A percentile compares a stretch with the other conserved stretches of the same genome.
Evolutionary conservation across 768 basidiomycete species (phyloP).

Genomic region (Panaeolus papilionaceus): DNA sequence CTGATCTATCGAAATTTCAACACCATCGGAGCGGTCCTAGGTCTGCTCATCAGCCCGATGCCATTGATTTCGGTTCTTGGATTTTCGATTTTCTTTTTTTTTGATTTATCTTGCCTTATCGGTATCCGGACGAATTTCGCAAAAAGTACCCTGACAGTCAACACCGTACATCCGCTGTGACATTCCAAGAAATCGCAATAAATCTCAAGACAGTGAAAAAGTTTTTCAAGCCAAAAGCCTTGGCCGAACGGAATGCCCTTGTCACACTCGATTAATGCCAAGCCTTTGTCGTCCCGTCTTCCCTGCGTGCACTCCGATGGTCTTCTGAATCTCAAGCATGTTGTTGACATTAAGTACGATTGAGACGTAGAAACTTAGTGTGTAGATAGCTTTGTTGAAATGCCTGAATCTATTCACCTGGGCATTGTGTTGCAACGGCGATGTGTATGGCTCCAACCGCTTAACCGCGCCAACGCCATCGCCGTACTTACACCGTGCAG

Average conservation of each 20-base stretch:
- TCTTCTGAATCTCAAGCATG: too few relatives aligned
- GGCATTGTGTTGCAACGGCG: too few relatives aligned
- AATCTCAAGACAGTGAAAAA: not conserved
- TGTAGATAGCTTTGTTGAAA: too few relatives aligned
- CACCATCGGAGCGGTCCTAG: not conserved
- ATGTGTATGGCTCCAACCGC: not conserved
- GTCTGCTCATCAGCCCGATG: too few relatives aligned
- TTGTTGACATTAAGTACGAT: too few relatives aligned
- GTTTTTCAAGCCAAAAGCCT: slow-evolving; percentile 1
- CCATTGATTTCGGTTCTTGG: not conserved
- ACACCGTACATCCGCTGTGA: not conserved
- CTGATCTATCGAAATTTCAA: not conserved
- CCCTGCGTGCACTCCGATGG: too few relatives aligned
- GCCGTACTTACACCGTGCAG: not conserved
- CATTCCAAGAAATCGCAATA: not conserved
- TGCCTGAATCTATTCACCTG: too few relatives aligned
- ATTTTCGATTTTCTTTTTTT: not conserved
- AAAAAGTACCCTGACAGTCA: slow-evolving; percentile 5
- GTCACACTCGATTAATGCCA: not conserved
- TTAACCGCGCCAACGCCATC: not conserved
- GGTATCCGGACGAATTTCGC: slow-evolving; percentile 5
- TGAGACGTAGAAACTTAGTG: too few relatives aligned
- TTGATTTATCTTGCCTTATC: slow-evolving; percentile 6
- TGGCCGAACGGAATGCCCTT: not conserved
- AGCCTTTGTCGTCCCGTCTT: too few relatives aligned